Conservation (phyloP, 257 asterid genomes). For the Penstemon barbatus region DNA sequence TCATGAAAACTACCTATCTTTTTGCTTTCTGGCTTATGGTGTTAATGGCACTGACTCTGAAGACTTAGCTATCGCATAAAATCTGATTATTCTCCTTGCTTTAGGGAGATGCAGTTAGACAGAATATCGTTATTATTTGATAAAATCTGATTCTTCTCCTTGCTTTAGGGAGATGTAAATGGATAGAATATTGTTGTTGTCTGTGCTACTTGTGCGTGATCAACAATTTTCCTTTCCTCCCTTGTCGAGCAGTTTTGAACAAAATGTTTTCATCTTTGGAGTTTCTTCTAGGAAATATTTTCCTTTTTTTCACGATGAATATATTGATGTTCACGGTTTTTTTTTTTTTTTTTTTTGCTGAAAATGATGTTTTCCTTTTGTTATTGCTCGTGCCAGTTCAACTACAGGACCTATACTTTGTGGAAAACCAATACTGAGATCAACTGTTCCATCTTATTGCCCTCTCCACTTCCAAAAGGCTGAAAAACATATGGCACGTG, state of each 20-base stretch:
- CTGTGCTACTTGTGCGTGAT: background rate
- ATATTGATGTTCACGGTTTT: background rate
- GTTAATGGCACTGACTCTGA: background rate
- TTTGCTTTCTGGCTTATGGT: too few species aligned
- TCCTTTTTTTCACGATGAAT: slow-evolving; percentile 3
- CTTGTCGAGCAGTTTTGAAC: slow-evolving; percentile 13
- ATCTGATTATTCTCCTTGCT: slow-evolving; percentile 26
- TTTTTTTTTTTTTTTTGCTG: background rate
- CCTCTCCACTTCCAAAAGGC: slow-evolving; percentile 73
- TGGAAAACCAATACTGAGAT: slow-evolving; percentile 80
- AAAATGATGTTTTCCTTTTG: slow-evolving; percentile 10
- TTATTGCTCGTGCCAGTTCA: slow-evolving; percentile 53
- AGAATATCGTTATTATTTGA: too few species aligned
- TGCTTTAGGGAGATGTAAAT: background rate
- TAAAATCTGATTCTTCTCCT: background rate
- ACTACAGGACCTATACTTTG: slow-evolving; percentile 84
- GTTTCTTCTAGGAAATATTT: background rate
- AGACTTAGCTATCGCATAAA: slow-evolving; percentile 16
- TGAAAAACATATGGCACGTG: slow-evolving; percentile 74
- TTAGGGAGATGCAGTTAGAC: background rate
- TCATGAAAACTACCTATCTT: too few species aligned
- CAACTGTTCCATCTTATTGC: slow-evolving; percentile 82
- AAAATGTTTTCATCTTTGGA: slow-evolving; percentile 8
- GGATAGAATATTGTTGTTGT: slow-evolving; percentile 9
- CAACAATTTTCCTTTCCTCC: background rate